Evolutionary conservation across 2,329 filamentous ascomycete genomes (phyloP), one percentile per base, ranked within the genome.

Genomic region (Clarireedia monteithiana): DNA sequence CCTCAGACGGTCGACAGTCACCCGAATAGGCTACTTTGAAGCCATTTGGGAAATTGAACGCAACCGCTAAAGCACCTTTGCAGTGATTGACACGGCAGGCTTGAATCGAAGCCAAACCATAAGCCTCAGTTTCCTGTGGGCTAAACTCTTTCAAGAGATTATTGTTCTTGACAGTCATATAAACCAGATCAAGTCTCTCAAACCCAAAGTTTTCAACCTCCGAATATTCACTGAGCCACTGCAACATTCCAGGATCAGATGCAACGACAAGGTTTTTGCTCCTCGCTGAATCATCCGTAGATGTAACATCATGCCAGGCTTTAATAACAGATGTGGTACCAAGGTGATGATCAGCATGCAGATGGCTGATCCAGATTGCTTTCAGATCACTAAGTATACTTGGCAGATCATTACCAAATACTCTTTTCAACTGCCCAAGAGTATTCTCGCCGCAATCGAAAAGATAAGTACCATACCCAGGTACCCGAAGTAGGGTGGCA

Each of bases 291-390:
- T 73, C 42, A 73, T 79, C 60, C 72, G 74, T 58, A 10, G 63
- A 56, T 17, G 69, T 62, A 45, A 84, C 78, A 54, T 75, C 65
- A 62, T 89, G 83, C 89, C 91, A 96, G 5, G 88, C 88, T 65
- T 82, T 85, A 66, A 97, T 82, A n/a, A 97, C 75, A 5, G 84
- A 81, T n/a, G 82, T 78, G 1, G 84, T 88, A 27, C 94, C 94
- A 20, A 99, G 80, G 68, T 97, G 94, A 72, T 99, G 94, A 72
- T 99, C 94, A 4, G 94, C 94, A 71, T 99, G 94, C 60, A 95
- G 76, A 73, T 99, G 94, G 70, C 89, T 95, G 72, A 99, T 94
- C 83, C 90, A 95, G 60, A 99, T 85, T 63, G 84, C 82, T 53
- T 85, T 86, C 45, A 99, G 76, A 60, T 95, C 84, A 58, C 76